Evolutionary conservation across 1,284 basidiomycete species (phyloP), one percentile per base, ranked within the genome.

Genomic region (Pascua guehoae): DNA sequence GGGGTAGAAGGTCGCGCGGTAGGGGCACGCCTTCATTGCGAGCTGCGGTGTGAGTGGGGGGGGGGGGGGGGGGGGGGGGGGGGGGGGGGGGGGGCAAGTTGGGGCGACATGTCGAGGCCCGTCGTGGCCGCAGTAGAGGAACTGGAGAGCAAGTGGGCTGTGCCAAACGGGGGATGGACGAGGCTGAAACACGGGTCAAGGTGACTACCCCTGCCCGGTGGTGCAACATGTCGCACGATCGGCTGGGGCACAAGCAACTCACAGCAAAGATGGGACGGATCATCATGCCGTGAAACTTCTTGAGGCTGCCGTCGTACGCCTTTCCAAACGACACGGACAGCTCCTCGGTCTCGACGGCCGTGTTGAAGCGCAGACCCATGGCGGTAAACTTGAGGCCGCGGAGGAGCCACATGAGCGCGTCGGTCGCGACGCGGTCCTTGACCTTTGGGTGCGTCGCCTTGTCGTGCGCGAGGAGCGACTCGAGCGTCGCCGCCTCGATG

Each of bases 21-120:
- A 91, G 0, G 95, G 95, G 79, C 93, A 97, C 0, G 94, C 92
- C 71, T 89, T 96, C 91, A 98, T 92, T 7, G 95, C 95, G 47
- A 94, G 84, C 89, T 93, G 70, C 47, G 51, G 0, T 52, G 17
- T 46, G 51, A 12, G 24, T 7, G 24, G 7, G 24, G n/a, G n/a
- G n/a, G n/a, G n/a, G n/a, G n/a, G n/a, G n/a, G n/a, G n/a, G n/a
- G n/a, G n/a, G 15, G n/a, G n/a, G n/a, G n/a, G n/a, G n/a, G n/a
- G n/a, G n/a, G n/a, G n/a, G n/a, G n/a, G 4, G 24, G 24, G 24
- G 4, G 24, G 24, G 24, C 24, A 32, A 32, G 24, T 32, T 32
- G 24, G 24, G 24, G 24, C 24, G 24, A 7, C 4, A 32, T 32
- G 24, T 32, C 24, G 24, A 32, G 24, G 24, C 4, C 7, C 4